Percentiles rank a stretch among this genome's conserved stretches.
Conservation (phyloP, 2,329 filamentous ascomycete species). For the Trichothecium sympodiale region DNA sequence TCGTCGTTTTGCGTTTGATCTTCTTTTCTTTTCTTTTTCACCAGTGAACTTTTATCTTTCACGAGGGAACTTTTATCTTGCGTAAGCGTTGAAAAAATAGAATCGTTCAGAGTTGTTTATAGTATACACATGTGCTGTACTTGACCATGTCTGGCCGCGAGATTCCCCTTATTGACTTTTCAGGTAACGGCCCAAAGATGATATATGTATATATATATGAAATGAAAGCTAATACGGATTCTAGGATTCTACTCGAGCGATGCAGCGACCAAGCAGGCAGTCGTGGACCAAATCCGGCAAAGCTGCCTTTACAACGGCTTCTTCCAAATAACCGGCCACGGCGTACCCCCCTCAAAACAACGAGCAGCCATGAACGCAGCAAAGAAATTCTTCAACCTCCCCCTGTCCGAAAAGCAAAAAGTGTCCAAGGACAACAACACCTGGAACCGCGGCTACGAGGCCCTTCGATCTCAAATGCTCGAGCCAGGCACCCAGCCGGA, state of each 20-base stretch:
- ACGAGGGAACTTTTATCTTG: too few species aligned
- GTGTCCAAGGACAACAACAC: constrained; percentile 24
- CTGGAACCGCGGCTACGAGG: constrained; percentile 38
- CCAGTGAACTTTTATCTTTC: too few species aligned
- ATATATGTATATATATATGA: neutral
- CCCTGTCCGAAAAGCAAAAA: constrained; percentile 31
- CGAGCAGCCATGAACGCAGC: constrained; percentile 26
- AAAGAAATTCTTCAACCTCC: constrained; percentile 36
- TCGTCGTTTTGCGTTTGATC: too few species aligned
- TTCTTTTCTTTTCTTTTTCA: too few species aligned
- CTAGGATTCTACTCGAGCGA: constrained; percentile 11
- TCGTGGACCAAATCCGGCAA: constrained; percentile 24
- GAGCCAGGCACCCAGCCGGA: constrained; percentile 32
- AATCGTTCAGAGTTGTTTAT: too few species aligned
- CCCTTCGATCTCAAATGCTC: constrained; percentile 31
- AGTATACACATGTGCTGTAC: too few species aligned
- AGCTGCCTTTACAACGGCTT: constrained; percentile 38
- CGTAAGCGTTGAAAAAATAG: too few species aligned
- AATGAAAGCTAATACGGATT: neutral
- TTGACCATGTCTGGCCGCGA: constrained; percentile 4
- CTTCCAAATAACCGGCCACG: constrained; percentile 40
- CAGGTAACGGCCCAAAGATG: constrained; percentile 13
- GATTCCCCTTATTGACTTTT: constrained; percentile 18
- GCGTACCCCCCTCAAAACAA: constrained; percentile 28
- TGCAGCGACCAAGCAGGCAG: constrained; percentile 13